A percentile compares a stretch with the other conserved stretches of the same genome.
Evolutionary conservation across 1,139 yeast genomes (phyloP).

Genomic region (Casaregolazyma suthepensis): DNA sequence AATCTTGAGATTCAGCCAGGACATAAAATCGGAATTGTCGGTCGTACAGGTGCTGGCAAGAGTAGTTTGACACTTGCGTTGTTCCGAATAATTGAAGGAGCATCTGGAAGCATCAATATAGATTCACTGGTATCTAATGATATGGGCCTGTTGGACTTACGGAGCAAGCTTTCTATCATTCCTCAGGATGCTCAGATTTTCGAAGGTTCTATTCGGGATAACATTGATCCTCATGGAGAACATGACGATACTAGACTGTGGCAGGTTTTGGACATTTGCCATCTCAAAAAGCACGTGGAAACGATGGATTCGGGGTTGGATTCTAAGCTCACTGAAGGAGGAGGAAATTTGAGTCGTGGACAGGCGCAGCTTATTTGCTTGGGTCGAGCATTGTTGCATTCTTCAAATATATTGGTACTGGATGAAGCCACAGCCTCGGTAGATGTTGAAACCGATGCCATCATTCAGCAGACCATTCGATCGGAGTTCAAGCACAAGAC

Average conservation of each 20-base stretch:
- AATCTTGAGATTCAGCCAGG: constrained; percentile 41
- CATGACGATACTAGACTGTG: constrained; percentile 40
- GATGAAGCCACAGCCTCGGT: constrained; percentile 89
- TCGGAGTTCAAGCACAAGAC: constrained; percentile 57
- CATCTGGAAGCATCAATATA: constrained; percentile 47
- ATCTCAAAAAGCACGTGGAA: constrained; percentile 65
- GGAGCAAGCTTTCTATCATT: constrained; percentile 58
- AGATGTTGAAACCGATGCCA: constrained; percentile 69
- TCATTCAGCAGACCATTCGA: constrained; percentile 68
- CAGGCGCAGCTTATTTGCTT: constrained; percentile 71
- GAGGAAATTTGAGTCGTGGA: constrained; percentile 68
- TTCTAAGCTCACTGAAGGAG: constrained; percentile 55
- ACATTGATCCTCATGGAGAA: constrained; percentile 50
- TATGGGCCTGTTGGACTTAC: constrained; percentile 51
- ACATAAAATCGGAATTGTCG: constrained; percentile 65
- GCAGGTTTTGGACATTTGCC: constrained; percentile 76
- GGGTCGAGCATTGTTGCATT: constrained; percentile 73
- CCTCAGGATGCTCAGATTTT: constrained; percentile 75
- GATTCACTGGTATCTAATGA: constrained; percentile 53
- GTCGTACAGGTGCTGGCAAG: constrained; percentile 76
- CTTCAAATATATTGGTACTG: constrained; percentile 58
- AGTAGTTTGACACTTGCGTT: constrained; percentile 61
- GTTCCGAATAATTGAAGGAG: constrained; percentile 67
- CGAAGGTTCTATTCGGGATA: constrained; percentile 57
- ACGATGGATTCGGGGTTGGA: constrained; percentile 42